Evolutionary conservation across 2,329 filamentous ascomycete genomes (phyloP).

Genomic region (Allantophomopsis lycopodina): DNA sequence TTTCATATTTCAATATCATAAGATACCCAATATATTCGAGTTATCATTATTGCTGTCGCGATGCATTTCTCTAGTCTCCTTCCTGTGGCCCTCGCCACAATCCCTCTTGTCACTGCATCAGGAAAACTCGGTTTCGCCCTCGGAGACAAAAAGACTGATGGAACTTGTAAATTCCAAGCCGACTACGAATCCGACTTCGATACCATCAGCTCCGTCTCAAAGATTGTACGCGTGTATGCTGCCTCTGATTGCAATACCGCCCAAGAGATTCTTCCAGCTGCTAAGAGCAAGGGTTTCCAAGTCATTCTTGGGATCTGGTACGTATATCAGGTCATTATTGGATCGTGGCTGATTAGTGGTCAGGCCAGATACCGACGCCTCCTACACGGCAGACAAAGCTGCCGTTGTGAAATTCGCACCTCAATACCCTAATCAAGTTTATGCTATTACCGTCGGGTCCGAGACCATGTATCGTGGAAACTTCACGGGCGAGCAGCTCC

Average conservation of each 20-base stretch:
- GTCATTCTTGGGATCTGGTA: constrained; percentile 61
- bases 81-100: constrained; percentile 19
- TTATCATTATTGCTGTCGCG: not conserved
- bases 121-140: constrained; percentile 52
- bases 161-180: constrained; percentile 42
- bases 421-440: constrained; percentile 41
- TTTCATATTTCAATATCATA: no score
- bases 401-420: constrained; percentile 36
- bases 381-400: constrained; percentile 44
- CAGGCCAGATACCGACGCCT: constrained; percentile 48
- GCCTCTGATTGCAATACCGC: constrained; percentile 53
- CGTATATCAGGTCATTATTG: not conserved
- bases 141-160: constrained; percentile 47
- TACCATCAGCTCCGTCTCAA: constrained; percentile 35
- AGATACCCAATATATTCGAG: no score
- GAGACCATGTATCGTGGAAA: constrained; percentile 58
- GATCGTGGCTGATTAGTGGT: not conserved
- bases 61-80: constrained; percentile 7
- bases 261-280: constrained; percentile 48
- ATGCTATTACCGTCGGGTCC: constrained; percentile 57
- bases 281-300: constrained; percentile 48
- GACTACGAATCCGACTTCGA: constrained; percentile 57
- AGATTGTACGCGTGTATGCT: constrained; percentile 52
- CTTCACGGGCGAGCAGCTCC: constrained; percentile 45
- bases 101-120: constrained; percentile 31